Base-by-base conservation (phyloP, 1,284 basidiomycete genomes). In the Melampsora americana region DNA sequence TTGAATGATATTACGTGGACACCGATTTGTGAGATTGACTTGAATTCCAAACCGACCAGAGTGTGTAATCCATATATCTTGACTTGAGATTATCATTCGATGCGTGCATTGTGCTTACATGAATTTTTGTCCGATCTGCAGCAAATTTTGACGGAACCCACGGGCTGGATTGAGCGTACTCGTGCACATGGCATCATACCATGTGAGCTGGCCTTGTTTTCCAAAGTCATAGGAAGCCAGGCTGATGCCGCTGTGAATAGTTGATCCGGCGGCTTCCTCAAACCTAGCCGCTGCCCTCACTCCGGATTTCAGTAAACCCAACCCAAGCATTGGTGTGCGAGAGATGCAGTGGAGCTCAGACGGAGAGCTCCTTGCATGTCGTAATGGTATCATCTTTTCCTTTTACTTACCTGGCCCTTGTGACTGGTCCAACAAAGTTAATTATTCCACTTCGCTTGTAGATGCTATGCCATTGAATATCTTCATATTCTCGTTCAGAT, bases 1-100 rank as follows among this genome's bases (percentile, higher is more conserved):
- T 53, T 72, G n/a, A 72, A 72, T 50, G 70, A 72, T 46, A 35
- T 72, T n/a, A 72, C 70, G 4, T 72, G 70, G 70, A 48, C 70
- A 30, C 65, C 70, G 5, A 39, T 72, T 46, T 72, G 70, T n/a
- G 61, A 72, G 56, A 72, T 72, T 30, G 61, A 65, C 46, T 48
- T 72, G 46, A 72, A 61, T 72, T 53, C 59, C n/a, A 35, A 64
- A 39, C 20, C 50, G 7, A 35, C 26, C 32, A 61, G n/a, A 46
- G 70, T 71, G 30, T 64, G 70, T 44, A 42, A 72, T 16, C 26
- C 18, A 6, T 39, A 48, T 44, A 0, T 53, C 46, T 32, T 56
- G 46, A 35, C 6, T 23, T 16, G 28, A 48, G 18, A n/a, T n/a
- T n/a, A n/a, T n/a, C n/a, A n/a, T n/a, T n/a, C n/a, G n/a, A n/a